Percentiles rank a stretch among this genome's conserved stretches.
Conservation (phyloP, 2,329 filamentous ascomycete species). For the Myrmaecium sp. region DNA sequence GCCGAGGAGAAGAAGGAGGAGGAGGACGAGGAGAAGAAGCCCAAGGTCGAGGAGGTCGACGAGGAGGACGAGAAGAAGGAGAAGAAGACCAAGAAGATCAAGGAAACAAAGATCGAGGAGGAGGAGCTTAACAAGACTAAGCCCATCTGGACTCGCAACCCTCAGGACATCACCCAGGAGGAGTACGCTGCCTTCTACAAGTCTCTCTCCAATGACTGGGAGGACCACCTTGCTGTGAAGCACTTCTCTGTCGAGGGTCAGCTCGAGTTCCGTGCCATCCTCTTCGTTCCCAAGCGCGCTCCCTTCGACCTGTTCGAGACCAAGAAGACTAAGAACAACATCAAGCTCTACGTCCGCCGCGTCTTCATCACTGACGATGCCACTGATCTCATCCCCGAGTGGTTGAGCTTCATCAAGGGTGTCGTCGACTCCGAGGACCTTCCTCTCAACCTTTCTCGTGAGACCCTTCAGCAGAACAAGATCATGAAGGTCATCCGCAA, state of each 20-base stretch:
- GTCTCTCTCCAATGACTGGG: conserved; percentile 99
- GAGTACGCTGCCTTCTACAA: conserved; percentile 99
- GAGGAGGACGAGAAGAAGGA: conserved; percentile 78
- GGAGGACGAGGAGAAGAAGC: conserved; percentile 81
- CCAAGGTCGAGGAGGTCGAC: conserved; percentile 84
- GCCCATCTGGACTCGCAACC: conserved; percentile 99
- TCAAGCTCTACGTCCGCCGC: conserved; percentile 99
- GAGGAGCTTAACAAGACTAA: conserved; percentile 99
- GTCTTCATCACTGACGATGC: conserved; percentile 99
- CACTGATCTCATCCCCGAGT: conserved; percentile 97
- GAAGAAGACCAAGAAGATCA: conserved; percentile 98
- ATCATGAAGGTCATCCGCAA: conserved; percentile 99
- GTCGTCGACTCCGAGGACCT: conserved; percentile 99
- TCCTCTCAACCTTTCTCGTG: conserved; percentile 97
- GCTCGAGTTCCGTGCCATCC: conserved; percentile 98
- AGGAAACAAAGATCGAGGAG: conserved; percentile 96
- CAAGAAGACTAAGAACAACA: conserved; percentile 99
- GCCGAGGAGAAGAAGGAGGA: conserved; percentile 55
- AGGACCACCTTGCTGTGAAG: conserved; percentile 98
- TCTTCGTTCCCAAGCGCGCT: conserved; percentile 98
- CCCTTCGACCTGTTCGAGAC: conserved; percentile 99
- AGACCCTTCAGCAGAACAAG: conserved; percentile 99
- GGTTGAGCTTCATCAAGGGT: conserved; percentile 99
- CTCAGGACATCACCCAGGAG: conserved; percentile 82
- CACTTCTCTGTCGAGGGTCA: conserved; percentile 99